phyloP scores from a whole-genome alignment of 1,284 basidiomycete species.

The Veloboletus limbatus region DNA sequence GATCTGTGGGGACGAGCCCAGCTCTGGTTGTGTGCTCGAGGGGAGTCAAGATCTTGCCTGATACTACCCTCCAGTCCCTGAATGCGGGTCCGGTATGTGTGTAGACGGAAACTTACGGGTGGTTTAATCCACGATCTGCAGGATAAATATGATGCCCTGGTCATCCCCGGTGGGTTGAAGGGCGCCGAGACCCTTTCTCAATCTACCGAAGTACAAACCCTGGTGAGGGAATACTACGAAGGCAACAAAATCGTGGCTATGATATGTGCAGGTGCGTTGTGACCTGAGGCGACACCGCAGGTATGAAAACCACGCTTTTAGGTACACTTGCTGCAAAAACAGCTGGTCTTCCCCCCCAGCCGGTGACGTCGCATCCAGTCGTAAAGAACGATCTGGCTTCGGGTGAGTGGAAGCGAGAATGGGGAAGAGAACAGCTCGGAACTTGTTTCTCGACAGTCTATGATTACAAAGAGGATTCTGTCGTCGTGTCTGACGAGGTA shows the following conservation, averaged over 20 bases:
- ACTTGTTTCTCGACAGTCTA: slow-evolving; percentile 49
- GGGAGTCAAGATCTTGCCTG: slow-evolving; percentile 72
- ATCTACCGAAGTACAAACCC: slow-evolving; percentile 56
- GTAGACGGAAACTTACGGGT: background rate
- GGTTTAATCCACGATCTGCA: slow-evolving; percentile 22
- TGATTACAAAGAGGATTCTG: slow-evolving; percentile 74
- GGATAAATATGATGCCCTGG: slow-evolving; percentile 64
- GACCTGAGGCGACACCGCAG: background rate
- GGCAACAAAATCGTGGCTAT: slow-evolving; percentile 68
- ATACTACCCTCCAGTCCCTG: slow-evolving; percentile 50
- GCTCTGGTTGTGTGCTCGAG: slow-evolving; percentile 64
- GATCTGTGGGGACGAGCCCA: slow-evolving; percentile 32
- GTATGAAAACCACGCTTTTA: slow-evolving; percentile 25
- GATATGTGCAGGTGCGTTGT: slow-evolving; percentile 72
- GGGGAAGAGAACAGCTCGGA: background rate
- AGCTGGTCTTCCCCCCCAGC: slow-evolving; percentile 59
- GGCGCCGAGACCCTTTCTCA: slow-evolving; percentile 75
- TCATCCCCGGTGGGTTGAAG: slow-evolving; percentile 80
- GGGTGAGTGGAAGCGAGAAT: slow-evolving; percentile 38
- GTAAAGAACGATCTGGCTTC: slow-evolving; percentile 62
- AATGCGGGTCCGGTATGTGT: slow-evolving; percentile 44
- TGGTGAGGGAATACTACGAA: slow-evolving; percentile 63
- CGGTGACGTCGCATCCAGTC: slow-evolving; percentile 79
- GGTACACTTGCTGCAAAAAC: slow-evolving; percentile 69
- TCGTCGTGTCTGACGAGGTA: slow-evolving; percentile 57